Base-by-base conservation (phyloP, 257 asterid genomes). In the Rubia yunnanensis region DNA sequence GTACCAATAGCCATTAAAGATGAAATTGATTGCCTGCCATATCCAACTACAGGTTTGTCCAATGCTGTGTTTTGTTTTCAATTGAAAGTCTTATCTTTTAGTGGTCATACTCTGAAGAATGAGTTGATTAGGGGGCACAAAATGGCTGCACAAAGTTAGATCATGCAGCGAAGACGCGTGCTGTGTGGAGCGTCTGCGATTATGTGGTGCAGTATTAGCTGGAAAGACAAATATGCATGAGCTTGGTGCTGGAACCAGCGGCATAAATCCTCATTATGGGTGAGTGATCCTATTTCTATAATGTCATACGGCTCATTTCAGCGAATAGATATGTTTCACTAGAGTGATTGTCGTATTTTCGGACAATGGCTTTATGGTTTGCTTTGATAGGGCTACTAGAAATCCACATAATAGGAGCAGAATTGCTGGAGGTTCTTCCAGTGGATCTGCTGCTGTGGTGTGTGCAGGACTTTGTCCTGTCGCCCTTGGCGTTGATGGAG, bases 181-280 rank as follows among this genome's bases (percentile, higher is more conserved):
- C 23, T 92, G 98, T 34, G 92, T 92, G 49, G 78, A 71, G 46
- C 87, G 92, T 14, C 80, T 92, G 55, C 71, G 98, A n/a, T 69
- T 69, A 59, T 92, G 98, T 60, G 98, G 98, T 36, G 94, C 98
- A 69, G 69, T 92, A 48, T 69, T 88, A 15, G 85, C 88, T 1
- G 98, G 98, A n/a, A 92, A 92, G 68, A 87, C 98, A 23, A 92
- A 88, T 58, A 92, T 92, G 98, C 98, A 92, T 53, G 98, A 92
- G 77, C 95, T 92, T 52, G 98, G 98, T 67, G 95, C 95, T 35
- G 98, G 98, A 70, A 79, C 91, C 31, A 92, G 98, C 56, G 96
- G 98, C 41, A 89, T 92, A 50, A 92, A 92, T 82, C 98, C 98
- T 70, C 98, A 92, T 75, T 79, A 92, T 24, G 98, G 98, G 98